Evolutionary conservation across 208 protist genomes (phyloP), one percentile per base, ranked within the genome.

Genomic region (Vickermania ingenoplastis): DNA sequence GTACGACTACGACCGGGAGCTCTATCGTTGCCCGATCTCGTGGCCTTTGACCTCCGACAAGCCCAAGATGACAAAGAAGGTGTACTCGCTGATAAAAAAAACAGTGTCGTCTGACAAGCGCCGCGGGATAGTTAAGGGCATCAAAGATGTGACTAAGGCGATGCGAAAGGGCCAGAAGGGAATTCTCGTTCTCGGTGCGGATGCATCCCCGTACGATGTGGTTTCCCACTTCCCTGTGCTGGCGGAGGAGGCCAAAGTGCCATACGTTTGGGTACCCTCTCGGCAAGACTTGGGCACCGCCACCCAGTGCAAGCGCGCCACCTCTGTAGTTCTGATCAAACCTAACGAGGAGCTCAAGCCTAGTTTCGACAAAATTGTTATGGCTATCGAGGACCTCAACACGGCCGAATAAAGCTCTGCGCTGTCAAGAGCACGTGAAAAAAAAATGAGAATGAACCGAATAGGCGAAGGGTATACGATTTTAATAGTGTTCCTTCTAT

Each of bases 31-130:
- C 80, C 90, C 90, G 45, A 94, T 96, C 73, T 81, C 90, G 24
- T 91, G 80, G 79, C 90, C 90, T 29, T 61, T 94, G 49, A 77
- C 89, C 22, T 89, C 86, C 2, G 91, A 95, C 56, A 92, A 92
- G 67, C 85, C 91, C 24, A 97, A 97, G 71, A 93, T 97, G 87
- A 97, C 91, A 7, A 96, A 96, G 71, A 97, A 97, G 79, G 74
- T 97, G 30, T 95, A 96, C 70, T 92, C 83, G 2, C 81, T 97
- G 31, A 85, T 97, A 53, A 95, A 93, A 67, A 95, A 96, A 67
- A 80, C 87, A 1, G 86, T 94, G 51, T 87, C 76, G 14, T 74
- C 67, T 13, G 92, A 92, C 74, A 96, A 95, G 77, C 95, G 94
- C 62, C 89, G 83, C 61, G 83, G 82, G 26, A 87, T 96, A 36